Base-by-base conservation (phyloP, 2,329 filamentous ascomycete species). In the Penicillium sp. region DNA sequence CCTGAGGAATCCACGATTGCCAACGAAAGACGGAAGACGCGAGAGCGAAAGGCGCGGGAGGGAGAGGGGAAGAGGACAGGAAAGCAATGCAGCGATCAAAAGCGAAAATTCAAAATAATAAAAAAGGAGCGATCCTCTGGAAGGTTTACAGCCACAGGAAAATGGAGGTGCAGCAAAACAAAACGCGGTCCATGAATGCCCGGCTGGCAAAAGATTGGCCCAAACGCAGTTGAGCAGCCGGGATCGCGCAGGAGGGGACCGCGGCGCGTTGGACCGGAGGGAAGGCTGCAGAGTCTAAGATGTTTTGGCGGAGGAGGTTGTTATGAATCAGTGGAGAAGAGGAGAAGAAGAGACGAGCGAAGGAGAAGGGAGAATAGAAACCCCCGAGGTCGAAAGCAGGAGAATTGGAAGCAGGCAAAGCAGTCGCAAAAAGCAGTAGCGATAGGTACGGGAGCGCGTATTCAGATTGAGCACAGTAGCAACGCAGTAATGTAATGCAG, bases 271-370 rank as follows among this genome's bases (percentile, higher is more conserved):
- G 55, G 58, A 56, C 55, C 49, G 58, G 55, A 57, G 61, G 69
- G 70, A 64, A 69, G 69, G 71, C 70, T 72, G 71, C 71, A 73
- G 71, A 68, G 66, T 67, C 69, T 52, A 40, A 33, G 50, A 43
- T 66, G 63, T 63, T 54, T 59, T 65, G 60, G 59, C 22, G 54
- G 56, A 54, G 62, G 59, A 54, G 54, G 55, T 60, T 55, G 56
- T 46, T 56, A 49, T 59, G 54, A 41, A 55, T 54, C 31, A 44
- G 46, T 60, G 59, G 56, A 50, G 55, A 63, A 53, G 46, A 52
- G 47, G 54, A 58, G 60, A 55, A 50, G 60, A 10, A 33, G 46
- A 36, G 13, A n/a, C 11, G 3, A 18, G 18, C 9, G 44, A 19
- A 11, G 27, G 4, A 49, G 44, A 46, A 47, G 5, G 46, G 6